These are phyloP conservation scores for Fusarium equiseti DNA, from an alignment of 2,329 filamentous ascomycete species.

Conservation along the genomic window DNA sequence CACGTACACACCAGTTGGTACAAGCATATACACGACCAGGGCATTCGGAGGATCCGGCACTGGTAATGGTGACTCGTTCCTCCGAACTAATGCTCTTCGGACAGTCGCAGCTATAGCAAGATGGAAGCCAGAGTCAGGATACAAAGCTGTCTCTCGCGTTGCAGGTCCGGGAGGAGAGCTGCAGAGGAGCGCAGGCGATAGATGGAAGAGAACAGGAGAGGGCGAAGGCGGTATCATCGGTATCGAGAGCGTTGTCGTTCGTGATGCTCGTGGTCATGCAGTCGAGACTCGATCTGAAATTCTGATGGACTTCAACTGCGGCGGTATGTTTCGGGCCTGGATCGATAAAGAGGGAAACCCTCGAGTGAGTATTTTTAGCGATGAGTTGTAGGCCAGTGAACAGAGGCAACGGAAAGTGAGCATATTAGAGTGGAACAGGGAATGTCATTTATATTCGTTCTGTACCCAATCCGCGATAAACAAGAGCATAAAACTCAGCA, in stretches of 20 bases:
- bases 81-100: slow-evolving; percentile 76
- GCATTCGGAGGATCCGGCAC: slow-evolving; percentile 78
- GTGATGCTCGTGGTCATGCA: slow-evolving; percentile 57
- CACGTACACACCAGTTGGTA: slow-evolving; percentile 52
- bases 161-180: slow-evolving; percentile 79
- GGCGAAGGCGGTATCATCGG: slow-evolving; percentile 90
- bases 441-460: slow-evolving; percentile 46
- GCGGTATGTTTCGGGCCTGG: slow-evolving; percentile 89
- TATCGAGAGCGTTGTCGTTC: slow-evolving; percentile 70
- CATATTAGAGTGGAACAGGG: slow-evolving; percentile 27
- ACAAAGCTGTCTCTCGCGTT: slow-evolving; percentile 71
- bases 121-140: slow-evolving; percentile 66
- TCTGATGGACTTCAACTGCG: slow-evolving; percentile 85
- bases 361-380: slow-evolving; percentile 61
- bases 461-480: slow-evolving; percentile 35
- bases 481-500: slow-evolving; percentile 27
- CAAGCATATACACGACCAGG: slow-evolving; percentile 41
- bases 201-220: slow-evolving; percentile 81
- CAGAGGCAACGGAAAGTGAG: not conserved
- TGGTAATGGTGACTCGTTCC: slow-evolving; percentile 90
- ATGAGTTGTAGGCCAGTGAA: slow-evolving; percentile 38
- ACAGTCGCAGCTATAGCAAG: slow-evolving; percentile 80
- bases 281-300: slow-evolving; percentile 63
- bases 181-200: slow-evolving; percentile 76
- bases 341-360: slow-evolving; percentile 70